Evolutionary conservation across 371 early-diverging fungal genomes (phyloP), one percentile per base, ranked within the genome.

Genomic region (Apophysomyces ossiformis): DNA sequence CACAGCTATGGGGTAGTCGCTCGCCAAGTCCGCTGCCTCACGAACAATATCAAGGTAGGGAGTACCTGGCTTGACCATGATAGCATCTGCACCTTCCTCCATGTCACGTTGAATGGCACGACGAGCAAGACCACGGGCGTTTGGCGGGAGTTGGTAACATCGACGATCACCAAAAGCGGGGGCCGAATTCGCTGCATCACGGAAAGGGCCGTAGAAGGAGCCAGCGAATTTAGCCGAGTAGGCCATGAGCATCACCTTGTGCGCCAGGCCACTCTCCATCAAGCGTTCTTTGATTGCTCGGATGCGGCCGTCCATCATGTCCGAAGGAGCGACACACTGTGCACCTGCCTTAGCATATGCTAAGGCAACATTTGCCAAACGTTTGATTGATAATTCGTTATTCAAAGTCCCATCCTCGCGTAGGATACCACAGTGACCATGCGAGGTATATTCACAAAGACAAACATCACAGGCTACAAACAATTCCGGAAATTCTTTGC

Each of bases 251-350:
- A 92, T 83, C 37, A 91, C 91, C 69, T 89, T 87, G 76, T 91
- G 88, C 7, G 89, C 89, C 21, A 92, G 70, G 0, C 94, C 94
- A 58, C 89, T 86, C 18, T 82, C 83, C 37, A 90, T 78, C 46
- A 98, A 79, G 0, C 84, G 85, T 63, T 89, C 76, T 83, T 98
- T 98, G 75, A 99, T 97, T 5, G 95, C 93, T 58, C 84, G 79
- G 71, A 99, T 92, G 61, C 99, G 90, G 32, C 96, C 95, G 65
- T 97, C 98, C 97, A 96, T 97, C 99, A 99, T 99, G 72, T 99
- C 99, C 5, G 93, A 93, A 6, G 99, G 99, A 1, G 96, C 93
- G 5, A 98, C 89, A 64, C 94, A 85, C 39, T 97, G 94, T 46
- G 87, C 87, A 26, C 93, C 95, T 0, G 96, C 96, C 39, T 89